Base-by-base conservation (phyloP, 106 monocot species). In the Allium cepa region DNA sequence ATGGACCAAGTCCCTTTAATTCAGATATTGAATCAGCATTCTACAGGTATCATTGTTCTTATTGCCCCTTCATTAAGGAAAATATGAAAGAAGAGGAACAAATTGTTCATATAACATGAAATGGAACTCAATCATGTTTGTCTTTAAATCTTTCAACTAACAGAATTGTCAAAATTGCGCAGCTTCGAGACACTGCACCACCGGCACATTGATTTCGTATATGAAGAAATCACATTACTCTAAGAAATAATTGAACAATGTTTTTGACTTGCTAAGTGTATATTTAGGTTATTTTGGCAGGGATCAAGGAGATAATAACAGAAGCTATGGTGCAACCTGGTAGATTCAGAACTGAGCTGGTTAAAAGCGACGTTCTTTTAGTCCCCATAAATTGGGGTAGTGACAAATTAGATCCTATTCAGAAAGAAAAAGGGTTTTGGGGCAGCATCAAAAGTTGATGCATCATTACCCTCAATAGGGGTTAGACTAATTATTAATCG, bases 81-180 rank as follows among this genome's bases (percentile, higher is more conserved):
- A 97, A 89, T 63, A 92, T 79, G 73, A 97, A 89, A 74, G 96
- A 97, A 71, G 96, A 97, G 76, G 82, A 92, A 68, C 96, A 97
- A 66, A 74, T 97, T 70, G 76, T 80, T 67, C 92, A 97, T 58
- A 97, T 97, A 70, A 60, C 88, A 13, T 76, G 96, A n/a, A 71
- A 97, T 79, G 96, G 91, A 71, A 97, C 88, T 27, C 78, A 92
- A 4, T 97, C 92, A 76, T 84, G 96, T 72, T 84, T 97, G 78
- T 91, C 96, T 76, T 60, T 97, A 69, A 83, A 91, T 1, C 80
- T 97, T 55, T 97, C 96, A 28, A 97, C 92, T 60, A 87, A 92
- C 79, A 75, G 96, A 72, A 84, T 97, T 69, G 76, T 89, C 69
- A 88, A 97, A 75, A 88, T 97, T n/a, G 84, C 88, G 56, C 92